Conservation (phyloP, 1,139 yeast genomes). For the Zygoascus sp. region DNA sequence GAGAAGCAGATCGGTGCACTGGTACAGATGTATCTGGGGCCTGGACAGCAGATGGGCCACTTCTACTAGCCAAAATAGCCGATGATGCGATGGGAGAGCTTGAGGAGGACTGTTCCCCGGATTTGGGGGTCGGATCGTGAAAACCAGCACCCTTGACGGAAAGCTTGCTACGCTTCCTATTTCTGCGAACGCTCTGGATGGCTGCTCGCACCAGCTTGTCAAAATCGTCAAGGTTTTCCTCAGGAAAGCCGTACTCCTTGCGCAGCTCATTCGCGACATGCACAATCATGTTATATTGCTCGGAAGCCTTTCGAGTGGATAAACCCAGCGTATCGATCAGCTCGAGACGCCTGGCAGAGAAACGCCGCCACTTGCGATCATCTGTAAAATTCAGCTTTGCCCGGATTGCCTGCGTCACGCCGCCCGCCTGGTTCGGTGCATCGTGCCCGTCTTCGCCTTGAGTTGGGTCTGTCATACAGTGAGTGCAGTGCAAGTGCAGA, state of each 20-base stretch:
- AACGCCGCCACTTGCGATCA: slow-evolving; percentile 80
- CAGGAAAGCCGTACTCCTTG: slow-evolving; percentile 68
- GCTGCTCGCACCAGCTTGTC: slow-evolving; percentile 91
- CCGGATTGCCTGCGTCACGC: slow-evolving; percentile 65
- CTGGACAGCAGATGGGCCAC: neutral
- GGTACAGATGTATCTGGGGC: neutral
- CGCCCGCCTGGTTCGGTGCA: slow-evolving; percentile 9
- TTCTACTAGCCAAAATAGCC: neutral
- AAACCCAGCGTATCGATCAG: slow-evolving; percentile 77
- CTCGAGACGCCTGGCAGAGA: slow-evolving; percentile 82
- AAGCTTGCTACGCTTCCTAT: slow-evolving; percentile 46
- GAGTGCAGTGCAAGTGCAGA: neutral
- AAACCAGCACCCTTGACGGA: neutral
- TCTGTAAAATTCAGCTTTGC: slow-evolving; percentile 69
- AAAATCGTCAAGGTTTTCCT: slow-evolving; percentile 59
- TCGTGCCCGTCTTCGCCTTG: neutral
- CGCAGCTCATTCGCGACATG: slow-evolving; percentile 73
- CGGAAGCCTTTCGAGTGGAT: slow-evolving; percentile 79
- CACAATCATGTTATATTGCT: slow-evolving; percentile 77
- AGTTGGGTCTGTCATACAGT: no score
- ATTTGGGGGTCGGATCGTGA: neutral
- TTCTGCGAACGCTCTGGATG: slow-evolving; percentile 71
- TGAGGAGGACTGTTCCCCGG: neutral
- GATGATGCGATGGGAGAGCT: neutral
- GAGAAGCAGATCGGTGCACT: neutral